Evolutionary conservation across 768 basidiomycete genomes (phyloP).

Genomic region (Pisolithus marmoratus): DNA sequence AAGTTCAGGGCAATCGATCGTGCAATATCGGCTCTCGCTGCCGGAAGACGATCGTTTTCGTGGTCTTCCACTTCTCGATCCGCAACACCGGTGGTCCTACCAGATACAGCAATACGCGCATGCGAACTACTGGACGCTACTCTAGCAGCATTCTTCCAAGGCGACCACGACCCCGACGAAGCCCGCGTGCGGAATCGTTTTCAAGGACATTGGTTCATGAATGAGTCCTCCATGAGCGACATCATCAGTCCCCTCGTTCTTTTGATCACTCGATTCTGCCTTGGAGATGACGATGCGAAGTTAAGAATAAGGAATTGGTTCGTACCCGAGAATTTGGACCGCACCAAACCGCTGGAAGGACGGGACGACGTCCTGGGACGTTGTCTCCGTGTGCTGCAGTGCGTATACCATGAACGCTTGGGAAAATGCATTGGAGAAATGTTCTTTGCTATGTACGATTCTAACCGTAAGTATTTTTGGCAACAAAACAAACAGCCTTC

Average conservation of each 20-base stretch:
- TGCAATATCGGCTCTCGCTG: constrained; percentile 23
- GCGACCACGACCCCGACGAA: constrained; percentile 58
- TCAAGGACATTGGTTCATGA: constrained; percentile 15
- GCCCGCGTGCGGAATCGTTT: constrained; percentile 44
- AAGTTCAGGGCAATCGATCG: constrained; percentile 20
- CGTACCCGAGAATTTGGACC: constrained; percentile 75
- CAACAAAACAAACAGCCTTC: not conserved
- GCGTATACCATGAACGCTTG: constrained; percentile 66
- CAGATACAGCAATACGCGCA: constrained; percentile 56
- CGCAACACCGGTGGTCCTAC: constrained; percentile 17
- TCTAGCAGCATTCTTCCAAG: constrained; percentile 61
- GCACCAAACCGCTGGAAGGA: constrained; percentile 67
- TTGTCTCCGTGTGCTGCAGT: constrained; percentile 68
- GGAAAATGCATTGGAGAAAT: constrained; percentile 83
- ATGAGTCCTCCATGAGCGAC: constrained; percentile 67
- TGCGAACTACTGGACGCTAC: constrained; percentile 63
- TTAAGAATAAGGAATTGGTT: constrained; percentile 58
- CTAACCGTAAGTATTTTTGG: constrained; percentile 45
- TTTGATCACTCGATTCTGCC: constrained; percentile 65
- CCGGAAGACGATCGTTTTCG: constrained; percentile 31
- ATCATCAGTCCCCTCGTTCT: constrained; percentile 69
- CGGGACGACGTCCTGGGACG: constrained; percentile 73
- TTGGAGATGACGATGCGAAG: constrained; percentile 55
- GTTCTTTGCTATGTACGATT: constrained; percentile 77
- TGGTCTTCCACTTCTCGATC: constrained; percentile 42